phyloP scores from a whole-genome alignment of 257 asterid species.

The Petunia secreta region DNA sequence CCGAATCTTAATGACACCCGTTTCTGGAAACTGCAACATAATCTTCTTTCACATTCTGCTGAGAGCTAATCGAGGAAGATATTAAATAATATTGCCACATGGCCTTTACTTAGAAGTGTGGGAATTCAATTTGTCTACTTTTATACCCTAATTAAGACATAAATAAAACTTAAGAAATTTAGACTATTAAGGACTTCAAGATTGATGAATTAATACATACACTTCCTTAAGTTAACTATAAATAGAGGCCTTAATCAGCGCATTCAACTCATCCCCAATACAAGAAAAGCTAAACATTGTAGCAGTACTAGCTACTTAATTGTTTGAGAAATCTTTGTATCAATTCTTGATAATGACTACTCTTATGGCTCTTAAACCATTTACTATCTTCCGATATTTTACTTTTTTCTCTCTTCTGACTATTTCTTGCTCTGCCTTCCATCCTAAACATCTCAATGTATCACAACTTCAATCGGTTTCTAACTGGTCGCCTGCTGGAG shows the following conservation, averaged over 20 bases:
- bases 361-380: slow-evolving; percentile 2
- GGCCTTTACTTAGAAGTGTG: background rate
- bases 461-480: slow-evolving; percentile 42
- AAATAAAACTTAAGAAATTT: background rate
- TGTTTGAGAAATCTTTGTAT: background rate
- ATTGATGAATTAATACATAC: background rate
- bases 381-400: slow-evolving; percentile 34
- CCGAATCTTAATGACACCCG: background rate
- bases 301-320: background rate
- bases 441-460: slow-evolving; percentile 51
- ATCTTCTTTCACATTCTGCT: background rate
- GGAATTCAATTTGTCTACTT: background rate
- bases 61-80: background rate
- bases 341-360: slow-evolving; percentile 42
- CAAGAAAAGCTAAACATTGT: background rate
- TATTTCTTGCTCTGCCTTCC: slow-evolving; percentile 52
- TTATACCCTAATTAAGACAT: background rate
- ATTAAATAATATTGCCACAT: background rate
- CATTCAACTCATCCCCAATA: slow-evolving; percentile 9
- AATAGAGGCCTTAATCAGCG: background rate
- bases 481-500: slow-evolving; percentile 74
- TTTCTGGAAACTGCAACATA: background rate
- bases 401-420: slow-evolving; percentile 39
- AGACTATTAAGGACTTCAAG: too few species aligned
- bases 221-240: background rate